Base-by-base conservation (phyloP, 1,284 basidiomycete genomes). In the Leccinum pachyderme region DNA sequence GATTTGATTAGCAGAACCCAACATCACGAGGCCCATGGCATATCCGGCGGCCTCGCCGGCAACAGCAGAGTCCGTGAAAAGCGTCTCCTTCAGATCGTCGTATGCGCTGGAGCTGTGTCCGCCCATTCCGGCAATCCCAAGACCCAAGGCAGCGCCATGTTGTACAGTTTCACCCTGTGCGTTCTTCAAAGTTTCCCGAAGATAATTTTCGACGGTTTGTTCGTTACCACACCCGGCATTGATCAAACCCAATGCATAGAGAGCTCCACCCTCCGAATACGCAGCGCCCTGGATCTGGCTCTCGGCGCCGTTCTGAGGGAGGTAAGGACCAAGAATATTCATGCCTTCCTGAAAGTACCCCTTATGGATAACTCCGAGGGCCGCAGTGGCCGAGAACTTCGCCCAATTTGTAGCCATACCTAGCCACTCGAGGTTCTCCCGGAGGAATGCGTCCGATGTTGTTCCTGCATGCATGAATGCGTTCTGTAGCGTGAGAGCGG, bases 401-500 rank as follows among this genome's bases (percentile, higher is more conserved):
- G 93, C 92, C 95, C 95, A 98, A 70, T 98, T 97, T 41, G 88
- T 89, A 2, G 95, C 95, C 57, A 92, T 81, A 25, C 85, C 90
- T 2, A 98, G 82, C 93, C 94, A 98, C 69, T 96, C 95, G 47
- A 98, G 81, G 70, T 98, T 98, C 55, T 96, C 92, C 9, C 93
- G 86, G 28, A 98, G 76, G 79, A 98, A 98, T 35, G 82, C 71
- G 65, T 98, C 95, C 2, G 93, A 95, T 0, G 93, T 94, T 1
- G 95, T 98, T 47, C 95, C 95, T 25, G 95, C 87, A 69, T 96
- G 87, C 83, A 95, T 95, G 71, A 95, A 98, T 2, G 95, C 94
- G 70, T 98, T 97, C 70, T 95, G 91, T 56, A 98, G 82, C 4
- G 93, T 95, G 59, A 98, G 82, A 8, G 95, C 93, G 6, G 91